Evolutionary conservation across 768 basidiomycete genomes (phyloP).

Genomic region (Austroboletus festivus): DNA sequence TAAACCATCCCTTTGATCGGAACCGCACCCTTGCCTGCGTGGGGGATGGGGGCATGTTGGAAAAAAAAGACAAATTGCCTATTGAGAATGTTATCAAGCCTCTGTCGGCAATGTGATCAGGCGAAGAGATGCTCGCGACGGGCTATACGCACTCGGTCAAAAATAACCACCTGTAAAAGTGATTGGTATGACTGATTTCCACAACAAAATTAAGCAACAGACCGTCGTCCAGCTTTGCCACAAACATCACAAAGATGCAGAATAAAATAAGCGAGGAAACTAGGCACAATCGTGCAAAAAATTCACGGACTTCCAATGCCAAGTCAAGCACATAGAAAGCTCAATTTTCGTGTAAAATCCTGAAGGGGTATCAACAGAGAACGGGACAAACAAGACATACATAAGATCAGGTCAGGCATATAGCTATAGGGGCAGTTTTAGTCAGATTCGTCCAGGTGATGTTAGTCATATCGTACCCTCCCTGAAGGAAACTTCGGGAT

Average conservation of each 20-base stretch:
- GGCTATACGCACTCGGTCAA: slow-evolving; percentile 30
- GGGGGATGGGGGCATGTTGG: slow-evolving; percentile 57
- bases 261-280: slow-evolving; percentile 66
- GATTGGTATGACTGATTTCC: background rate
- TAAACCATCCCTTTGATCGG: slow-evolving; percentile 62
- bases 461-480: slow-evolving; percentile 33
- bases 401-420: slow-evolving; percentile 59
- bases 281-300: slow-evolving; percentile 49
- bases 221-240: slow-evolving; percentile 17
- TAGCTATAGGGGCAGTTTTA: slow-evolving; percentile 33
- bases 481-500: slow-evolving; percentile 39
- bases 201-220: slow-evolving; percentile 25
- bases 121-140: background rate
- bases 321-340: slow-evolving; percentile 52
- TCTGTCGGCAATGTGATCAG: background rate
- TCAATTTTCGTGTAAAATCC: slow-evolving; percentile 57
- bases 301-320: slow-evolving; percentile 67
- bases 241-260: slow-evolving; percentile 26
- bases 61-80: slow-evolving; percentile 54
- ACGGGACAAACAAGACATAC: slow-evolving; percentile 49
- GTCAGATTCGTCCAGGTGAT: background rate
- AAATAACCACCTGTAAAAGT: slow-evolving; percentile 34
- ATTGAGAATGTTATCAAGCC: slow-evolving; percentile 47
- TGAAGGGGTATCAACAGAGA: background rate
- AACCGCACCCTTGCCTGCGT: slow-evolving; percentile 59